phyloP scores from a whole-genome alignment of 1,139 yeast species.

The Kodamaea arcana region DNA sequence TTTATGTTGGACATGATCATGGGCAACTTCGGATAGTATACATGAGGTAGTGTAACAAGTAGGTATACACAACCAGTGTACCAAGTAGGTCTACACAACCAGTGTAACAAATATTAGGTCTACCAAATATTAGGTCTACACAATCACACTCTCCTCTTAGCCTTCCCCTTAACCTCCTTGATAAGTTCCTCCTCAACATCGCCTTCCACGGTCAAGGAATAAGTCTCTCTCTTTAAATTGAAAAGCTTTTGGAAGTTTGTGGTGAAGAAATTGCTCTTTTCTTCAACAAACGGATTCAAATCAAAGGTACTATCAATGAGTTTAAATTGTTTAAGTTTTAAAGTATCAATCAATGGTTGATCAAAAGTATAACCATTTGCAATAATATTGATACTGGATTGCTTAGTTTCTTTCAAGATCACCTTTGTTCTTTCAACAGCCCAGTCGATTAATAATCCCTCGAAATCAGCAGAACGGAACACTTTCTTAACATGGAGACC shows the following conservation, averaged over 20 bases:
- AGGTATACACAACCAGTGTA: too few relatives aligned
- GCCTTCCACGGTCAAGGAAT: slow-evolving; percentile 35
- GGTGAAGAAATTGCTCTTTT: slow-evolving; percentile 21
- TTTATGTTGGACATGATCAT: too few relatives aligned
- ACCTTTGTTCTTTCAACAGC: slow-evolving; percentile 47
- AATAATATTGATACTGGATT: slow-evolving; percentile 27
- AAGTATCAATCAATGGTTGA: slow-evolving; percentile 26
- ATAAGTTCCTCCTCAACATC: slow-evolving; percentile 14
- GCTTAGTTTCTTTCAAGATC: slow-evolving; percentile 29
- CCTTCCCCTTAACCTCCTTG: slow-evolving; percentile 8
- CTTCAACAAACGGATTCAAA: slow-evolving; percentile 27
- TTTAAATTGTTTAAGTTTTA: slow-evolving; percentile 27
- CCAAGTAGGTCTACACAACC: too few relatives aligned
- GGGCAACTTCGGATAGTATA: too few relatives aligned
- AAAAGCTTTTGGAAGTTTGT: slow-evolving; percentile 29
- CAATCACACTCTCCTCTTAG: not conserved
- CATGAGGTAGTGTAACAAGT: too few relatives aligned
- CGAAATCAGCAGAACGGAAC: slow-evolving; percentile 57
- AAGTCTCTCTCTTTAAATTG: slow-evolving; percentile 44
- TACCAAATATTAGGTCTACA: too few relatives aligned
- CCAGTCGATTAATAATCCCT: slow-evolving; percentile 60
- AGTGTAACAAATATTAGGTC: too few relatives aligned
- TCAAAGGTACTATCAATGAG: slow-evolving; percentile 17
- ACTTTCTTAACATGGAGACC: slow-evolving; percentile 65
- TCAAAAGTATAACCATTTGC: slow-evolving; percentile 55